These are phyloP conservation scores for Carex scoparia DNA, from an alignment of 176 grass and related monocot genomes.

Conservation along the genomic window DNA sequence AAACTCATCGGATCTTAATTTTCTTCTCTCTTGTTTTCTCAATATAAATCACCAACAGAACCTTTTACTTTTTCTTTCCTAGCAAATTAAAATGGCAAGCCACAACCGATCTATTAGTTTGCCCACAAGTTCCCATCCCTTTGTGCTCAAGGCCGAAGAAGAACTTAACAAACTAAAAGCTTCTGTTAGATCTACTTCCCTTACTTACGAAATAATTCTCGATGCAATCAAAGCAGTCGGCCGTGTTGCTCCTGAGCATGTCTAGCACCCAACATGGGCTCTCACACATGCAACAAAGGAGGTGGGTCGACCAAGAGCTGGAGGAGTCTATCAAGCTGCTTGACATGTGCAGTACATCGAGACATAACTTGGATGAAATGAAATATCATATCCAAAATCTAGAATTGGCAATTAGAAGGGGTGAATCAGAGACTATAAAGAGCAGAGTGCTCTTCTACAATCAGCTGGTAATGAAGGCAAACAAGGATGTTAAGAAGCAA, in stretches of 20 bases:
- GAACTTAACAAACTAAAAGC: neutral
- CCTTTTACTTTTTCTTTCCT: neutral
- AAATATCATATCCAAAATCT: conserved; percentile 40
- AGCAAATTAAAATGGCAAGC: neutral
- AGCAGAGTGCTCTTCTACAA: conserved; percentile 27
- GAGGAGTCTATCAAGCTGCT: no score
- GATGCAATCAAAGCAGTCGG: no score
- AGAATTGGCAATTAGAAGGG: conserved; percentile 27
- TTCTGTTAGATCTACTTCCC: no score
- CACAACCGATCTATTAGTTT: conserved; percentile 25
- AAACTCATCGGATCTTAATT: neutral
- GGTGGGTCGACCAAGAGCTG: no score
- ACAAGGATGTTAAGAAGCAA: neutral
- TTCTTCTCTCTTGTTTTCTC: neutral
- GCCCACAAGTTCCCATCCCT: no score
- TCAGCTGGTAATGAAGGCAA: conserved; percentile 36
- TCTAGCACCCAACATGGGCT: no score
- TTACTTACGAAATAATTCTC: no score
- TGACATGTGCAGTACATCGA: no score
- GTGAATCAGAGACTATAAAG: conserved; percentile 21
- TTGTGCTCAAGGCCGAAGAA: no score
- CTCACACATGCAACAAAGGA: no score
- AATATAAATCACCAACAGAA: neutral
- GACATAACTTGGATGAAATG: conserved; percentile 8
- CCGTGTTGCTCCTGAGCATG: no score